Evolutionary conservation across 2,329 filamentous ascomycete genomes (phyloP).

Genomic region (Claviceps arundinis): DNA sequence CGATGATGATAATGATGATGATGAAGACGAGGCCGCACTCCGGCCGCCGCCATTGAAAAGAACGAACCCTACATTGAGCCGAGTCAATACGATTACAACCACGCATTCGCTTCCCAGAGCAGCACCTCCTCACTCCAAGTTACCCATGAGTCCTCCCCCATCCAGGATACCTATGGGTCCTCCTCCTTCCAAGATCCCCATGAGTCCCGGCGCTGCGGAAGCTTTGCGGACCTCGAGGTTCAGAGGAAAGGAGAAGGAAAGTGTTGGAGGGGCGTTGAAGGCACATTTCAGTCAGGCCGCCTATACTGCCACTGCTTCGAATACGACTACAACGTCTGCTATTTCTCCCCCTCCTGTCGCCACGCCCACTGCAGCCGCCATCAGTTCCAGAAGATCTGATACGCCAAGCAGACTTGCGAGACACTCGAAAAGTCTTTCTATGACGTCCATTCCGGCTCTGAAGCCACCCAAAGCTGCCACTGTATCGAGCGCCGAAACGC

Average conservation of each 20-base stretch:
- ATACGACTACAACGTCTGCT: neutral
- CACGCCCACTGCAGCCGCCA: neutral
- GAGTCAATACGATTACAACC: constrained; percentile 30
- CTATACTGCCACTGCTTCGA: neutral
- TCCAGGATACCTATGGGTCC: constrained; percentile 36
- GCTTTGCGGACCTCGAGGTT: constrained; percentile 30
- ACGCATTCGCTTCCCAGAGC: constrained; percentile 29
- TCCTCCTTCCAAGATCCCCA: constrained; percentile 30
- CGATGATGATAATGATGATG: constrained; percentile 6
- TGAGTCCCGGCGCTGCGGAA: constrained; percentile 19
- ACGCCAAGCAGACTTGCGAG: constrained; percentile 16
- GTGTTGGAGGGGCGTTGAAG: constrained; percentile 9
- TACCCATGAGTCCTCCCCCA: constrained; percentile 24
- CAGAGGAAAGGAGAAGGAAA: constrained; percentile 29
- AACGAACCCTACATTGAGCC: constrained; percentile 41
- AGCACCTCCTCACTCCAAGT: constrained; percentile 31
- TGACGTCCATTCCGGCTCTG: constrained; percentile 41
- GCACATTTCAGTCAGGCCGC: neutral
- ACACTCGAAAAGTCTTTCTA: constrained; percentile 38
- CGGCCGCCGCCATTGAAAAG: constrained; percentile 34
- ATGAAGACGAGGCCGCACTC: no score
- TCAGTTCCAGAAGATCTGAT: constrained; percentile 8
- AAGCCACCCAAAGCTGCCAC: constrained; percentile 22
- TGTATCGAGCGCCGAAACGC: constrained; percentile 13
- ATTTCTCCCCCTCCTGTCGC: neutral